phyloP scores from a whole-genome alignment of 2,329 filamentous ascomycete genomes.

The Hypoxylon rubiginosum region DNA sequence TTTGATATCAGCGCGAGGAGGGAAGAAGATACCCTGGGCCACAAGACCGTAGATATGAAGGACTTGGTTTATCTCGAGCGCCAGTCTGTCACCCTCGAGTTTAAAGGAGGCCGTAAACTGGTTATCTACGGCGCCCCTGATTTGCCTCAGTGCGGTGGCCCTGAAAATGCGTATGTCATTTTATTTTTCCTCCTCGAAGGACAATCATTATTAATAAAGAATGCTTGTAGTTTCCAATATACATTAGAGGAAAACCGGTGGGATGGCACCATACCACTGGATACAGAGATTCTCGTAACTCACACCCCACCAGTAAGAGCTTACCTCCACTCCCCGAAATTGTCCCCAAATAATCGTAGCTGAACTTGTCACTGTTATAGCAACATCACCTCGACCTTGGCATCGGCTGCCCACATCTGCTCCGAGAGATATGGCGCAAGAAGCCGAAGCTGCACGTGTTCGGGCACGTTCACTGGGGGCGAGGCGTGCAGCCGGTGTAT shows the following conservation, averaged over 20 bases:
- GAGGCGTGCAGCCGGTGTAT: constrained; percentile 76
- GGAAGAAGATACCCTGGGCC: constrained; percentile 66
- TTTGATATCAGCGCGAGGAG: constrained; percentile 77
- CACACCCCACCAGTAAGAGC: constrained; percentile 77
- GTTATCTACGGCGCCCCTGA: constrained; percentile 86
- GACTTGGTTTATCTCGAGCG: constrained; percentile 83
- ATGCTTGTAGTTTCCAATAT: constrained; percentile 76
- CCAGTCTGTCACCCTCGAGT: constrained; percentile 71
- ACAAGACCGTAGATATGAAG: constrained; percentile 73
- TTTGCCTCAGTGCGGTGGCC: constrained; percentile 80
- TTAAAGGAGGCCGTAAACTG: constrained; percentile 70
- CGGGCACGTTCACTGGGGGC: constrained; percentile 84
- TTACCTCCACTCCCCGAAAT: neutral
- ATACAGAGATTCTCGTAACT: constrained; percentile 84
- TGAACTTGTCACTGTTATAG: constrained; percentile 49
- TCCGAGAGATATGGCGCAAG: constrained; percentile 80
- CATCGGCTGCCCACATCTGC: constrained; percentile 78
- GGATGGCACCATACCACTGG: constrained; percentile 76
- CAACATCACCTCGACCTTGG: constrained; percentile 77
- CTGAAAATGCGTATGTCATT: constrained; percentile 69
- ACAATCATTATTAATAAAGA: neutral
- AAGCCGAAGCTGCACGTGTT: constrained; percentile 84
- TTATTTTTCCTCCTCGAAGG: neutral
- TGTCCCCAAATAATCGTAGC: neutral
- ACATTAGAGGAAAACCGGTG: constrained; percentile 75